Conservation (phyloP, 306 rosid genomes). For the Vicia sativa region DNA sequence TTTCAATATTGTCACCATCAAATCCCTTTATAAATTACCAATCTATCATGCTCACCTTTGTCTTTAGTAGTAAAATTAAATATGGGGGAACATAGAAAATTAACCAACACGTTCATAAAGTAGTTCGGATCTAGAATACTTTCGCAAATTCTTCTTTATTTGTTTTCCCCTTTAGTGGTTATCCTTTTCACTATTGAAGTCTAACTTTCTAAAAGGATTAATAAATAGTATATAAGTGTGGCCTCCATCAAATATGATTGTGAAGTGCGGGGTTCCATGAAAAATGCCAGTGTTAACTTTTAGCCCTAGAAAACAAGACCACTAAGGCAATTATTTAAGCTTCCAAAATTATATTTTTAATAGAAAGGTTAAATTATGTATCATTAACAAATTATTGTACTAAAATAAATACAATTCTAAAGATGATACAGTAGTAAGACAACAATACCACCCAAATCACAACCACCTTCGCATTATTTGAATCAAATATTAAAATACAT, state of each 20-base stretch:
- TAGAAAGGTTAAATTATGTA: background rate
- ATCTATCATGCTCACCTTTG: constrained; percentile 37
- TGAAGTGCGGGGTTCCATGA: constrained; percentile 41
- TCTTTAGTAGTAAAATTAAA: constrained; percentile 37
- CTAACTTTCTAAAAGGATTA: constrained; percentile 37
- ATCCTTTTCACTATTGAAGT: constrained; percentile 35
- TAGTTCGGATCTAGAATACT: constrained; percentile 40
- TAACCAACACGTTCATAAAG: constrained; percentile 40
- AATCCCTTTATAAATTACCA: constrained; percentile 39
- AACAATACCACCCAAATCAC: too few species aligned
- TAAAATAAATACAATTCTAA: too few species aligned
- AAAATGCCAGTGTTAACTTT: constrained; percentile 22
- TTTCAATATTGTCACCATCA: constrained; percentile 58
- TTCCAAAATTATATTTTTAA: too few species aligned
- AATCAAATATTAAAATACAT: too few species aligned
- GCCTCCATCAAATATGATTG: constrained; percentile 41
- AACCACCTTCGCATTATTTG: too few species aligned
- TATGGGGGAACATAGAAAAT: constrained; percentile 34
- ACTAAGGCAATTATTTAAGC: too few species aligned
- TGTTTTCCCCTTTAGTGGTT: background rate
- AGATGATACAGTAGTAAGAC: too few species aligned
- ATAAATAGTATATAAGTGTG: constrained; percentile 16
- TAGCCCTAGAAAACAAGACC: constrained; percentile 24
- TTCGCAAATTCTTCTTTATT: constrained; percentile 39
- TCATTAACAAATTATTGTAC: too few species aligned